Evolutionary conservation across 2,329 filamentous ascomycete species (phyloP), one percentile per base, ranked within the genome.

Genomic region (Aspergillus transmontanensis): DNA sequence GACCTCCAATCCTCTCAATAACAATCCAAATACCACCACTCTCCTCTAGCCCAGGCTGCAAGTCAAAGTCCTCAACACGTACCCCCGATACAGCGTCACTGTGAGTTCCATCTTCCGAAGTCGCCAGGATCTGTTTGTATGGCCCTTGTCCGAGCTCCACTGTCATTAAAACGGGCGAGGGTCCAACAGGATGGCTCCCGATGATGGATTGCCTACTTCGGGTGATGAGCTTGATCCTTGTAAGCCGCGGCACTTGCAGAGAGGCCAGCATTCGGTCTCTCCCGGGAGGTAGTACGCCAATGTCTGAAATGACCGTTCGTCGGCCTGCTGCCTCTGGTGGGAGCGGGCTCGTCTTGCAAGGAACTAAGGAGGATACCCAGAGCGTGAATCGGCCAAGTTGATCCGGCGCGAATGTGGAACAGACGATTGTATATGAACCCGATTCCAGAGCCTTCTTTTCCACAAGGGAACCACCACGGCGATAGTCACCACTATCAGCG

Each of bases 401-500:
- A 10, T 90, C 90, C 0, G 90, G 85, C 66, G 96, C 93, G 75
- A 96, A 98, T 0, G 94, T 96, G 2, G 93, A 97, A 74, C 91
- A 94, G 7, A 97, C 90, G 61, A 97, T 84, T 0, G 92, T 97
- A 76, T 98, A 99, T 0, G 84, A 84, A 0, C 94, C 94, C 0
- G 87, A 80, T 45, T 89, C 87, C 21, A 97, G 80, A 23, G 81
- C 72, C 71, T 76, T 68, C 7, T 86, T 80, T 65, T 91, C 86
- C 3, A 90, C 89, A 36, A 93, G 82, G 4, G 91, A 91, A 73
- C 90, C 92, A 32, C 91, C 90, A 32, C 90, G 88, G 56, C 91
- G 89, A 78, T 99, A 97, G 69, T 97, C 93, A n/a, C 92, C 92
- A 39, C 92, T 96, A 61, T 92, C 90, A 26, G 87, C 86, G 28